A percentile compares a stretch with the other conserved stretches of the same genome.
These are phyloP conservation scores for Penicillium brevicompactum DNA, from an alignment of 2,329 filamentous ascomycete species.

Conservation along the genomic window DNA sequence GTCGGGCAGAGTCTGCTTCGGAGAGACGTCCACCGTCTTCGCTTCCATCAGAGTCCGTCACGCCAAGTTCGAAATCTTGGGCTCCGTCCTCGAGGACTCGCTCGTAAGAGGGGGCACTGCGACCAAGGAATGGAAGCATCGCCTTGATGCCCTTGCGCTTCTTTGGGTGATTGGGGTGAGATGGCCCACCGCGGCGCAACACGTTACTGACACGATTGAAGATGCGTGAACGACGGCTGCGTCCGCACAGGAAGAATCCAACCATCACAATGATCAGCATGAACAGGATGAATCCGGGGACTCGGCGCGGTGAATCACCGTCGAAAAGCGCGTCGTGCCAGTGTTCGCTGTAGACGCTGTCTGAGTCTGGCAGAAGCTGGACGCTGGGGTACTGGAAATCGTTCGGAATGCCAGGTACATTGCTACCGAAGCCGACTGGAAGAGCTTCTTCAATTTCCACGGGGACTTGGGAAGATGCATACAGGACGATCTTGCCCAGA, in stretches of 20 bases:
- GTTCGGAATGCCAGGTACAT: constrained; percentile 65
- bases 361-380: constrained; percentile 36
- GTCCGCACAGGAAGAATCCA: constrained; percentile 74
- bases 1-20: constrained; percentile 56
- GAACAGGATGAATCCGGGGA: constrained; percentile 76
- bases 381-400: constrained; percentile 79
- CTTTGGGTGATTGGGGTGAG: constrained; percentile 35
- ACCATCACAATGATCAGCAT: constrained; percentile 70
- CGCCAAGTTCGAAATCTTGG: constrained; percentile 76
- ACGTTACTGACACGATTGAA: constrained; percentile 55
- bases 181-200: constrained; percentile 34
- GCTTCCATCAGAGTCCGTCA: constrained; percentile 54
- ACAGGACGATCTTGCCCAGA: constrained; percentile 92
- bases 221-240: constrained; percentile 69
- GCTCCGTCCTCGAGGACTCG: constrained; percentile 79
- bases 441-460: constrained; percentile 61
- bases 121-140: constrained; percentile 45
- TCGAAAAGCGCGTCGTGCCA: constrained; percentile 67
- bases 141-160: constrained; percentile 66
- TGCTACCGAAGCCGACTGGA: constrained; percentile 92
- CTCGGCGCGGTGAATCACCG: constrained; percentile 66
- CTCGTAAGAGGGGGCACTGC: constrained; percentile 65
- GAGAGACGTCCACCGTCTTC: constrained; percentile 66
- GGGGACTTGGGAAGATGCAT: constrained; percentile 85
- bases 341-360: constrained; percentile 48